A percentile compares a stretch with the other conserved stretches of the same genome.
These are phyloP conservation scores for Bolboschoenus planiculmis DNA, from an alignment of 176 grass and related monocot species.

Conservation along the genomic window DNA sequence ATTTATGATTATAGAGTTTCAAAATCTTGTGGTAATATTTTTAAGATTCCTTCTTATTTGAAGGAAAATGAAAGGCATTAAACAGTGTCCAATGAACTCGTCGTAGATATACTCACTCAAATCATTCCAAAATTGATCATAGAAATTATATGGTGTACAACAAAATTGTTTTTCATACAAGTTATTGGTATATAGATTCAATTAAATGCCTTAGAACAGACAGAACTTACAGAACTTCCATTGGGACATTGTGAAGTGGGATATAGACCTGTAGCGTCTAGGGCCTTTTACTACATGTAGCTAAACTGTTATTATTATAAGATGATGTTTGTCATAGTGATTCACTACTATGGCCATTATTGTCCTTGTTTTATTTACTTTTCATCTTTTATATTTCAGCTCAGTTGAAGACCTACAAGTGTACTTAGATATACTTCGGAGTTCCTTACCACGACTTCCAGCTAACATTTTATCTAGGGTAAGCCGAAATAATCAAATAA, in stretches of 20 bases:
- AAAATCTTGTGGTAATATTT: not conserved
- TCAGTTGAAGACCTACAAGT: slow-evolving; percentile 60
- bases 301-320: not conserved
- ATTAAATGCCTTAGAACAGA: not conserved
- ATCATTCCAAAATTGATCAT: not conserved
- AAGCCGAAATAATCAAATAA: slow-evolving; percentile 1
- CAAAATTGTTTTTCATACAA: not conserved
- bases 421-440: slow-evolving; percentile 52
- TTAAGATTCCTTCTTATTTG: not conserved
- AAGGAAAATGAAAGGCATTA: not conserved
- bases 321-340: not conserved
- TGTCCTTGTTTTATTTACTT: slow-evolving; percentile 11
- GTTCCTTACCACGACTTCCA: slow-evolving; percentile 45
- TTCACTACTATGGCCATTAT: not conserved
- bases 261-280: slow-evolving; percentile 2
- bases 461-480: slow-evolving; percentile 92
- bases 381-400: slow-evolving; percentile 37
- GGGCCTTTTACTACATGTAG: not conserved
- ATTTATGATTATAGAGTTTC: not conserved
- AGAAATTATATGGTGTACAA: not conserved
- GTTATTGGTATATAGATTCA: not conserved
- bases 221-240: not conserved
- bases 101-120: not conserved
- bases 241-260: not conserved
- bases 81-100: not conserved